These are phyloP conservation scores for Przewalskia tangutica DNA, from an alignment of 257 asterid species.

Conservation along the genomic window DNA sequence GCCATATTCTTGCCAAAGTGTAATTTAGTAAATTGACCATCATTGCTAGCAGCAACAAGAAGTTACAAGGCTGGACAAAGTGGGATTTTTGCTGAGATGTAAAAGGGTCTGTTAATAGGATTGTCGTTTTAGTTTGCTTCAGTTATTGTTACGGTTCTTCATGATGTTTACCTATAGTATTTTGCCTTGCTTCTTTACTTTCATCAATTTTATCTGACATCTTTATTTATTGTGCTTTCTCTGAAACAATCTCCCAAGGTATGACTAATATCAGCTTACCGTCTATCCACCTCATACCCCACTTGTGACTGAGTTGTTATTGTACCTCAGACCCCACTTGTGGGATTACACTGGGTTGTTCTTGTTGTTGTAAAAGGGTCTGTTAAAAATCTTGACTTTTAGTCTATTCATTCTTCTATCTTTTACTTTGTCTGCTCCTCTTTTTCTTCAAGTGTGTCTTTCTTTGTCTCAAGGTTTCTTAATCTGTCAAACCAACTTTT, in stretches of 20 bases:
- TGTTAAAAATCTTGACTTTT: neutral
- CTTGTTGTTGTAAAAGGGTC: neutral
- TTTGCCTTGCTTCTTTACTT: neutral
- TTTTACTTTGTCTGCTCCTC: neutral
- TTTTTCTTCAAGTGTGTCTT: neutral
- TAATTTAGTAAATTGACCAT: neutral
- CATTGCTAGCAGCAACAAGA: neutral
- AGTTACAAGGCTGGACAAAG: neutral
- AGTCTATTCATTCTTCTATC: no score
- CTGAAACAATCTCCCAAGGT: no score
- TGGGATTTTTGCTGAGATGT: neutral
- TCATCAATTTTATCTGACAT: no score
- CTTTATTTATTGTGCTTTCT: no score
- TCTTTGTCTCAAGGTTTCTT: constrained; percentile 1
- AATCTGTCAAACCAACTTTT: neutral
- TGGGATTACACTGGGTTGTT: no score
- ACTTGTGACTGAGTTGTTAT: no score
- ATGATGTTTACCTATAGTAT: no score
- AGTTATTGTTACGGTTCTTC: no score
- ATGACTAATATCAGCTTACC: no score
- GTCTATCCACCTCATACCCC: no score
- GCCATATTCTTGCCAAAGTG: neutral
- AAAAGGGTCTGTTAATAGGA: neutral
- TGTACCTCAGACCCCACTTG: no score
- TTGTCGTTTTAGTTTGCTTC: no score